Base-by-base conservation (phyloP, 192 early-diverging fungal genomes). In the Backusella tarrabulga region DNA sequence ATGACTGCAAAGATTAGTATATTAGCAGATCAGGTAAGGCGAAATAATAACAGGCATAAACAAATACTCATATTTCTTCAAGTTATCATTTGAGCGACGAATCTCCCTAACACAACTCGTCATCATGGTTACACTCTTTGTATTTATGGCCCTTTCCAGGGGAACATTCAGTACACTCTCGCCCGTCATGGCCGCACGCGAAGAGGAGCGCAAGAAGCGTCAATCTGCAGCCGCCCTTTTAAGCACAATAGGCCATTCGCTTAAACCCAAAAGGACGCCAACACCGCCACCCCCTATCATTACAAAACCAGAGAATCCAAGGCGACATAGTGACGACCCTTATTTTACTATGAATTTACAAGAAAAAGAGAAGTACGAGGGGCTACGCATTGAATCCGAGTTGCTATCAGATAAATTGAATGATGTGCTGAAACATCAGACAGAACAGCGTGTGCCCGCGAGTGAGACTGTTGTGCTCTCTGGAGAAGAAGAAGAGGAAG, bases 71-170 rank as follows among this genome's bases (percentile, higher is more conserved):
- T 32, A 3, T 32, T 32, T 2, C 32, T 32, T 32, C 38, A 40
- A 87, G 84, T 41, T 85, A 38, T 38, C 86, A 0, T 88, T 88
- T 72, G 85, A 88, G 26, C 77, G 81, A 32, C 80, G 86, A 32
- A 56, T 88, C 0, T 79, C 86, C 14, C 67, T 86, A 12, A 67
- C 80, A 6, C 81, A 81, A 11, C 74, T 80, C 15, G 77, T 86
- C 34, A 67, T 80, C 0, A 41, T 86, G 29, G 67, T 86, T 21
- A 68, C 69, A n/a, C 67, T 83, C 7, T 79, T 86, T 34, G 79
- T 81, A 6, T 85, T 79, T 63, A 75, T 84, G 34, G 80, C 84
- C 4, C 68, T 86, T 1, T 87, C 85, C 8, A 73, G 79, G 17
- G 86, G 87, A 6, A 85, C 85, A 4, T 72, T 83, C 54, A 80